phyloP scores from a whole-genome alignment of 2,329 filamentous ascomycete species.

The Didymella sp. region DNA sequence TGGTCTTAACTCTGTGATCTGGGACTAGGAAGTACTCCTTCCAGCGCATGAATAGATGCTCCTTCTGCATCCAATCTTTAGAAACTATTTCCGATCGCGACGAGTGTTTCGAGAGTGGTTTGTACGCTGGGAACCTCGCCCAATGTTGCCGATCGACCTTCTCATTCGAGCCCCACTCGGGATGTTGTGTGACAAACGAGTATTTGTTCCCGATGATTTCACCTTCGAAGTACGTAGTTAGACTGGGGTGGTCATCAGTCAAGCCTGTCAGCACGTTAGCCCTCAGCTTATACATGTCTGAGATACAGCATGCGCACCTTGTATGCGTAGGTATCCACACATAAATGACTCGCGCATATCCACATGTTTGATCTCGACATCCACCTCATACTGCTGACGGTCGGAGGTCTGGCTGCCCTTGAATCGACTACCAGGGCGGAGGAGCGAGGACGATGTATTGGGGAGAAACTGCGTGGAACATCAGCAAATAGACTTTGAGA shows the following conservation, averaged over 20 bases:
- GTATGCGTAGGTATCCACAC: constrained; percentile 92
- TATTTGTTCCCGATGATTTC: constrained; percentile 97
- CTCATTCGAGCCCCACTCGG: constrained; percentile 88
- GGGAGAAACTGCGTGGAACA: constrained; percentile 67
- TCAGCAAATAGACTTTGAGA: constrained; percentile 26
- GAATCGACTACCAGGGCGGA: constrained; percentile 88
- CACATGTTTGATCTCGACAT: constrained; percentile 96
- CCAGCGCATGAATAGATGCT: constrained; percentile 98
- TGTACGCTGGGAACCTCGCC: constrained; percentile 87
- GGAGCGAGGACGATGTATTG: constrained; percentile 81
- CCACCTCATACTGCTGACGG: constrained; percentile 89
- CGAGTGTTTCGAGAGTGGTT: constrained; percentile 72
- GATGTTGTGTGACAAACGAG: constrained; percentile 88
- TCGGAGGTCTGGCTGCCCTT: constrained; percentile 92
- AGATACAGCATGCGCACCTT: constrained; percentile 67
- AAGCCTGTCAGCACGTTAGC: constrained; percentile 66
- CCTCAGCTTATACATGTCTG: background rate
- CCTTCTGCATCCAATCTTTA: constrained; percentile 76
- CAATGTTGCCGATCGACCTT: constrained; percentile 94
- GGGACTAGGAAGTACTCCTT: constrained; percentile 98
- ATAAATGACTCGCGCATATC: constrained; percentile 93
- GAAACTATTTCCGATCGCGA: constrained; percentile 65
- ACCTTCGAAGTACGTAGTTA: constrained; percentile 97
- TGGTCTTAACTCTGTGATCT: constrained; percentile 88
- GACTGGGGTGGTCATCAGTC: constrained; percentile 93